A percentile compares a stretch with the other conserved stretches of the same genome.
These are phyloP conservation scores for Fusarium burgessii DNA, from an alignment of 2,329 filamentous ascomycete species.

Conservation along the genomic window DNA sequence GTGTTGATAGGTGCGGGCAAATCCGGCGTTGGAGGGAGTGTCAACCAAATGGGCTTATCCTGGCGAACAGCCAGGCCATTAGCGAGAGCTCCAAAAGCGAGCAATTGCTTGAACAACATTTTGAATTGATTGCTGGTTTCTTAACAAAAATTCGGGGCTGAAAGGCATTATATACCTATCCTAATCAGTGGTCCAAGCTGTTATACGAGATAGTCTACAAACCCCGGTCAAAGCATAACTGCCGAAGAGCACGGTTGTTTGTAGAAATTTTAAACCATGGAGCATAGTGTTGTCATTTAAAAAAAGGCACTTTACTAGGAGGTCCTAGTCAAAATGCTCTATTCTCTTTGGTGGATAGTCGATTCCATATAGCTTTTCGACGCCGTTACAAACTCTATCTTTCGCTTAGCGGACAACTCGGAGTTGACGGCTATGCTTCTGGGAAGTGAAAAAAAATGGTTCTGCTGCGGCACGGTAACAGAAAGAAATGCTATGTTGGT, in stretches of 20 bases:
- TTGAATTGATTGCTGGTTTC: background rate
- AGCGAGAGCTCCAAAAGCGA: constrained; percentile 20
- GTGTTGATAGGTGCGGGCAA: constrained; percentile 52
- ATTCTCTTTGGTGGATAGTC: constrained; percentile 11
- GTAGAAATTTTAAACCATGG: background rate
- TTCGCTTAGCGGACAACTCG: constrained; percentile 16
- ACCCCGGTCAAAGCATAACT: background rate
- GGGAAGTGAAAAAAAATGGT: constrained; percentile 16
- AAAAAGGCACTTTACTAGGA: background rate
- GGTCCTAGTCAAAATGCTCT: background rate
- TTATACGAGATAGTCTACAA: constrained; percentile 8
- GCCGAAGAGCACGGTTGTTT: background rate
- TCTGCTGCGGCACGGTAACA: constrained; percentile 16
- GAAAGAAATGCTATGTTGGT: constrained; percentile 27
- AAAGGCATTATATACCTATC: constrained; percentile 3
- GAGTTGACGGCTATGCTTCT: background rate
- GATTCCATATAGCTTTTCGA: background rate
- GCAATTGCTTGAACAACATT: constrained; percentile 18
- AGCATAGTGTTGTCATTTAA: background rate
- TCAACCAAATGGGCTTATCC: constrained; percentile 47
- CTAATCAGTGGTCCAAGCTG: background rate
- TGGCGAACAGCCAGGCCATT: constrained; percentile 44
- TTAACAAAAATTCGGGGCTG: accelerated
- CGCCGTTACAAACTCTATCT: constrained; percentile 20
- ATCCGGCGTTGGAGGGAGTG: constrained; percentile 54